Percentiles rank a stretch among this genome's conserved stretches.
These are phyloP conservation scores for Ampelomyces quisqualis DNA, from an alignment of 2,329 filamentous ascomycete genomes.

Conservation along the genomic window DNA sequence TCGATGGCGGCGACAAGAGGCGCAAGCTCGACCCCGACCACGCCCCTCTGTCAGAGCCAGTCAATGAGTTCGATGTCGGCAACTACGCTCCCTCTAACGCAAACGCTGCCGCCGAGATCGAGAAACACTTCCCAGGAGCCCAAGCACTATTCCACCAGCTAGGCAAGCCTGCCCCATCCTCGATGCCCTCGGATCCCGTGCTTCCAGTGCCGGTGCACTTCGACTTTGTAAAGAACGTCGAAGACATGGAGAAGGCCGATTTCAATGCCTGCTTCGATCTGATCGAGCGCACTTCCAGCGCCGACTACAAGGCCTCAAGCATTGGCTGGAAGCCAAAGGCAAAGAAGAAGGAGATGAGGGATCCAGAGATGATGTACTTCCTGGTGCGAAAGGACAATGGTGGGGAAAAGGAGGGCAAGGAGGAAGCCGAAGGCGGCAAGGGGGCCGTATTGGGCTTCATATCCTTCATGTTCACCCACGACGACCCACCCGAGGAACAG, in stretches of 20 bases:
- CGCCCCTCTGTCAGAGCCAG: too few relatives aligned
- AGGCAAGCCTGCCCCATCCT: too few relatives aligned
- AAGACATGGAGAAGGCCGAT: slow-evolving; percentile 41
- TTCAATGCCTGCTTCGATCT: slow-evolving; percentile 56
- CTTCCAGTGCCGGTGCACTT: slow-evolving; percentile 10
- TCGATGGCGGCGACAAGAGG: too few relatives aligned
- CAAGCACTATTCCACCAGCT: too few relatives aligned
- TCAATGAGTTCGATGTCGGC: too few relatives aligned
- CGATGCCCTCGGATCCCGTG: slow-evolving; percentile 1
- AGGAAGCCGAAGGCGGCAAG: background rate
- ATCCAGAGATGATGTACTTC: slow-evolving; percentile 67
- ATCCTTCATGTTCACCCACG: slow-evolving; percentile 67
- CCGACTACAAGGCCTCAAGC: slow-evolving; percentile 64
- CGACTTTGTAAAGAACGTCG: slow-evolving; percentile 25
- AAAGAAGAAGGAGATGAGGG: slow-evolving; percentile 69
- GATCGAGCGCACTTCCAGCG: slow-evolving; percentile 63
- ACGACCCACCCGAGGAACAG: slow-evolving; percentile 50
- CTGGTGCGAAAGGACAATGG: slow-evolving; percentile 45
- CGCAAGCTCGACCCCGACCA: too few relatives aligned
- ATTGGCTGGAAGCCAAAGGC: slow-evolving; percentile 62
- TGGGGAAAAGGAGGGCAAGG: background rate
- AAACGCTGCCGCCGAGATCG: background rate
- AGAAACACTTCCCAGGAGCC: too few relatives aligned
- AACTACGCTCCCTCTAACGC: too few relatives aligned
- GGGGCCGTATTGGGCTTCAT: slow-evolving; percentile 50